These are phyloP conservation scores for Gentiana dahurica DNA, from an alignment of 257 asterid genomes.

Conservation along the genomic window DNA sequence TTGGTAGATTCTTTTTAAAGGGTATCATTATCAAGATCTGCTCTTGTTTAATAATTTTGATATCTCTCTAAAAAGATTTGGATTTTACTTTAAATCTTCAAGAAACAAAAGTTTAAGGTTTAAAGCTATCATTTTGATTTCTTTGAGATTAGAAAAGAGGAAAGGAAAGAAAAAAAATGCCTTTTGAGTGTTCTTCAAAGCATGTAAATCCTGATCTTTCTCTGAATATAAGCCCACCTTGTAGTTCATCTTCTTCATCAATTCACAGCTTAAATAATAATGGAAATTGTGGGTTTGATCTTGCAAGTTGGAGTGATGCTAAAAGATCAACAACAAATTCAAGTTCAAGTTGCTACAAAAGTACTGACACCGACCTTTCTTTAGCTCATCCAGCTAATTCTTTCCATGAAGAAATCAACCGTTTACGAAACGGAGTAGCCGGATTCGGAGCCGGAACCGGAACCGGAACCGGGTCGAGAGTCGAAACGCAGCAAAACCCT, in stretches of 20 bases:
- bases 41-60: conserved; percentile 6
- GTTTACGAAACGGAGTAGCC: conserved; percentile 5
- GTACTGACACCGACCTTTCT: conserved; percentile 53
- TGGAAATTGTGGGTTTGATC: conserved; percentile 20
- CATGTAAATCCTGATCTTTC: conserved; percentile 66
- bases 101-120: background rate
- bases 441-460: conserved; percentile 2
- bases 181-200: conserved; percentile 36
- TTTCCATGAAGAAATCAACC: conserved; percentile 6
- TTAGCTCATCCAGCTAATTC: conserved; percentile 41
- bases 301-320: conserved; percentile 11
- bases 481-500: conserved; percentile 37
- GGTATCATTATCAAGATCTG: conserved; percentile 26
- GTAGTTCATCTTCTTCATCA: conserved; percentile 27
- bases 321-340: conserved; percentile 5
- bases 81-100: background rate
- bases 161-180: conserved; percentile 19
- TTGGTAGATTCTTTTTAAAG: conserved; percentile 22
- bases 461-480: background rate
- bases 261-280: conserved; percentile 7
- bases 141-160: background rate
- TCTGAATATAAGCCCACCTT: conserved; percentile 74
- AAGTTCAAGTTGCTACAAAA: conserved; percentile 2
- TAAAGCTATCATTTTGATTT: too few species aligned
- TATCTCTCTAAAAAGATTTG: conserved; percentile 8